Base-by-base conservation (phyloP, 169 alveolate genomes). In the Plasmodium reichenowi region DNA sequence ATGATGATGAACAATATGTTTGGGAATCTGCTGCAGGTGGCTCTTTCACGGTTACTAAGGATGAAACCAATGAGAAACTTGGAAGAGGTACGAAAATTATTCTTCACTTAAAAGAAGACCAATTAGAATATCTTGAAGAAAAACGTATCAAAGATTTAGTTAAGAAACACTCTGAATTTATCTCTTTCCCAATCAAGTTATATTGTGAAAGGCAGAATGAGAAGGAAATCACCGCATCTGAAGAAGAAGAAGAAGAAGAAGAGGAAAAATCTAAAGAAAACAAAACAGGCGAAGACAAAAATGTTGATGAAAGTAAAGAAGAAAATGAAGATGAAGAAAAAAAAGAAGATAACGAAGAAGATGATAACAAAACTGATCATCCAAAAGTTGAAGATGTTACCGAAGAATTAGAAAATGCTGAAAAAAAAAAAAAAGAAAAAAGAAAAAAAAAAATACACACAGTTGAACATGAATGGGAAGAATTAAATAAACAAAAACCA, bases 11-110 rank as follows among this genome's bases (percentile, higher is more conserved):
- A 60, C 99, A 97, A 93, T 97, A 97, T 95, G 97, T 98, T 76
- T 99, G 99, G 99, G 99, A 98, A 95, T 97, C 99, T 24, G 95
- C 98, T 7, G 99, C 99, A 67, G 99, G 99, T 38, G 99, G 99
- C 2, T 98, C 99, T 73, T 99, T 99, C 98, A 97, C 99, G 54
- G 99, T 99, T 59, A 95, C 96, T 64, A 96, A 96, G 92, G 99
- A 97, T 72, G 98, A 96, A 72, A 95, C 94, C 60, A 96, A 95
- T 76, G 97, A 94, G 60, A 93, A 92, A 78, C 89, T 98, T 62
- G 96, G 95, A 74, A 96, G 99, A 90, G 99, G 99, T 48, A 97
- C 99, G 38, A 95, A 97, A 88, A 96, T 99, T 91, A 97, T 98
- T 72, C 94, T 99, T 6, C 98, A 97, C 95, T 80, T 99, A 94